Percentiles rank a stretch among this genome's conserved stretches.
These are phyloP conservation scores for Tympanopsis confertula DNA, from an alignment of 2,329 filamentous ascomycete genomes.

Conservation along the genomic window DNA sequence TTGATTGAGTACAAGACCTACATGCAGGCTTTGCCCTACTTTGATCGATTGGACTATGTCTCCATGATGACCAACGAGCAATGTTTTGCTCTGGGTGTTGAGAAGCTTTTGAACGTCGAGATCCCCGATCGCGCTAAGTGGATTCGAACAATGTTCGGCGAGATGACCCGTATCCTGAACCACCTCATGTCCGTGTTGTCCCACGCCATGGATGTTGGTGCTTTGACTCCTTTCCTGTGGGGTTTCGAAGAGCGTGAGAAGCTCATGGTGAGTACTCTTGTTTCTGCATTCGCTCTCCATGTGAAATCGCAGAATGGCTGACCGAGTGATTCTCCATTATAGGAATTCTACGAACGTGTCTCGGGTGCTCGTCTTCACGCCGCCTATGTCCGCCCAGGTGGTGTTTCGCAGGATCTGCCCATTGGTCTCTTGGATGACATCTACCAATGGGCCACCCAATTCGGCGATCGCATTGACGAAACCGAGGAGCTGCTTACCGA, in stretches of 20 bases:
- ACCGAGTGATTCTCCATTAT: slow-evolving; percentile 7
- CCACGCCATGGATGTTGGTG: slow-evolving; percentile 98
- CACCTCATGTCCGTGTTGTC: slow-evolving; percentile 96
- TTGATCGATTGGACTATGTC: slow-evolving; percentile 96
- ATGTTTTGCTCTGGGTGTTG: slow-evolving; percentile 86
- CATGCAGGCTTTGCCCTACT: slow-evolving; percentile 93
- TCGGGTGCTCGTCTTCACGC: slow-evolving; percentile 95
- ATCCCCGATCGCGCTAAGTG: slow-evolving; percentile 92
- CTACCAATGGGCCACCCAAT: slow-evolving; percentile 99
- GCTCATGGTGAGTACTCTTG: slow-evolving; percentile 66
- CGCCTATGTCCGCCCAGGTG: slow-evolving; percentile 90
- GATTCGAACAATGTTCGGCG: slow-evolving; percentile 89
- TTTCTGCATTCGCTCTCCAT: neutral
- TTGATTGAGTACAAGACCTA: slow-evolving; percentile 99
- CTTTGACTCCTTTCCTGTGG: slow-evolving; percentile 96
- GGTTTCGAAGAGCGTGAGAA: slow-evolving; percentile 99
- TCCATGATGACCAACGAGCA: slow-evolving; percentile 99
- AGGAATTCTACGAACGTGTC: slow-evolving; percentile 99
- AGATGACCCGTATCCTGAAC: slow-evolving; percentile 88
- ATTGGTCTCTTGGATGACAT: slow-evolving; percentile 93
- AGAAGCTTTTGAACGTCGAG: slow-evolving; percentile 95
- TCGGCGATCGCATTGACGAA: slow-evolving; percentile 95
- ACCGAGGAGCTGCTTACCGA: slow-evolving; percentile 97
- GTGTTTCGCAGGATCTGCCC: slow-evolving; percentile 91
- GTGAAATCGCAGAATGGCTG: slow-evolving; percentile 2